Percentiles rank a stretch among this genome's conserved stretches.
phyloP scores from a whole-genome alignment of 179 eudicot species.

The Camellia oleifera region DNA sequence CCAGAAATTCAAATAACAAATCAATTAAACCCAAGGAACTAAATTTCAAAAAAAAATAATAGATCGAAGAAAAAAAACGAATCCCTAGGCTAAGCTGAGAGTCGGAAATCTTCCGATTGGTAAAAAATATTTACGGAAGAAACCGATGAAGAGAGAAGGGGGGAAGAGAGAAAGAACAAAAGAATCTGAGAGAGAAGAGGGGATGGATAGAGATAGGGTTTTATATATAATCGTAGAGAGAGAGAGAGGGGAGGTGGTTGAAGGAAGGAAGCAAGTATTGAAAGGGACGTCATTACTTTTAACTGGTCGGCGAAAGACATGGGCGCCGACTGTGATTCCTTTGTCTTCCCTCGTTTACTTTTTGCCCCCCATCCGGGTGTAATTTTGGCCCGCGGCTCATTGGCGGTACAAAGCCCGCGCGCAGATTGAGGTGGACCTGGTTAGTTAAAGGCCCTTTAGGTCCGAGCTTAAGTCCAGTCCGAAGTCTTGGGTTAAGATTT shows the following conservation, averaged over 20 bases:
- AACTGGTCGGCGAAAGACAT: slow-evolving; percentile 34
- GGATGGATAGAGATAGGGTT: background rate
- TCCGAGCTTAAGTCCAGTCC: too few species aligned
- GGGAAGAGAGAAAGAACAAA: background rate
- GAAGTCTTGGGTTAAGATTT: too few species aligned
- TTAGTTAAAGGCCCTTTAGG: too few species aligned
- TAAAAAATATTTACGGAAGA: slow-evolving; percentile 31
- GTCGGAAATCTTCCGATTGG: slow-evolving; percentile 25
- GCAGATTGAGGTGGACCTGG: too few species aligned
- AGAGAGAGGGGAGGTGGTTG: background rate
- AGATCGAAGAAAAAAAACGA: too few species aligned
- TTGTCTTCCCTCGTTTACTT: slow-evolving; percentile 13
- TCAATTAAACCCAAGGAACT: too few species aligned
- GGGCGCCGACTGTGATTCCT: slow-evolving; percentile 36
- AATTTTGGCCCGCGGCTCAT: too few species aligned
- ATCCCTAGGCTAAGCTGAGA: background rate
- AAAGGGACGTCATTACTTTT: slow-evolving; percentile 17
- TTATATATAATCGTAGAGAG: background rate
- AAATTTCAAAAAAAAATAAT: background rate
- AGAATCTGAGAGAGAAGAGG: background rate
- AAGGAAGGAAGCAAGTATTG: background rate
- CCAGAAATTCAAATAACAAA: background rate
- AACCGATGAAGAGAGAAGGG: slow-evolving; percentile 8
- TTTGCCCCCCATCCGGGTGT: background rate
- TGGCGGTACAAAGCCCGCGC: too few species aligned